Conservation (phyloP, 805 yeast genomes). For the Kregervanrija delftensis region DNA sequence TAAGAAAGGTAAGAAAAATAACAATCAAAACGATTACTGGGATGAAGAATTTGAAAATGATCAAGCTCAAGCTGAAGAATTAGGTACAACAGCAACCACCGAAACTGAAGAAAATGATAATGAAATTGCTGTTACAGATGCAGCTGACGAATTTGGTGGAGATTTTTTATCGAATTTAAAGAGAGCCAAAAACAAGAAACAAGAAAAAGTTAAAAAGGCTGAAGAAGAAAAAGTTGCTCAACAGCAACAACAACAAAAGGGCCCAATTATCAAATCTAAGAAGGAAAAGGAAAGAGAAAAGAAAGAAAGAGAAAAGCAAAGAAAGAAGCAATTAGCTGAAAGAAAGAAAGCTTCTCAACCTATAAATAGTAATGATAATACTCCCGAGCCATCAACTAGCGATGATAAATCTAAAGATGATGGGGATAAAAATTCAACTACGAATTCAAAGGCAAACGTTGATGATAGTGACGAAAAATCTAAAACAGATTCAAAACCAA, state of each 20-base stretch:
- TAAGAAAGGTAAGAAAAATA: constrained; percentile 51
- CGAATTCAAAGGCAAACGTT: constrained; percentile 26
- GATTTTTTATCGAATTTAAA: constrained; percentile 83
- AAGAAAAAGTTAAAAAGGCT: constrained; percentile 57
- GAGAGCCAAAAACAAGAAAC: constrained; percentile 72
- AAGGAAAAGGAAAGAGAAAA: constrained; percentile 93
- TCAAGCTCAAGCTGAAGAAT: constrained; percentile 45
- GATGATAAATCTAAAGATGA: constrained; percentile 38
- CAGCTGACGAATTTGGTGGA: constrained; percentile 43
- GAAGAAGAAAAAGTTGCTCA: constrained; percentile 37
- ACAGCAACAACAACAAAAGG: constrained; percentile 26
- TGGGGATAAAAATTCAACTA: constrained; percentile 27
- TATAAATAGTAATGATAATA: constrained; percentile 7
- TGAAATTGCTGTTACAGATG: constrained; percentile 18
- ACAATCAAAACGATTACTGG: constrained; percentile 71
- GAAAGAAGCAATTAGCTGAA: constrained; percentile 84
- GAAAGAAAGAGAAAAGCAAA: constrained; percentile 85
- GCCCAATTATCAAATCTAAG: constrained; percentile 77
- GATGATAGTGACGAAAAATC: constrained; percentile 20
- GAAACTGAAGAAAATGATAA: constrained; percentile 19
- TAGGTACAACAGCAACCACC: constrained; percentile 29
- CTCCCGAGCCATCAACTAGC: constrained; percentile 24
- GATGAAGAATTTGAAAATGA: constrained; percentile 63
- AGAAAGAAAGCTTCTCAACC: constrained; percentile 60
- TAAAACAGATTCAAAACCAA: constrained; percentile 26